A percentile compares a stretch with the other conserved stretches of the same genome.
Conservation (phyloP, 2,329 filamentous ascomycete species). For the Phaeoacremonium minimum region DNA sequence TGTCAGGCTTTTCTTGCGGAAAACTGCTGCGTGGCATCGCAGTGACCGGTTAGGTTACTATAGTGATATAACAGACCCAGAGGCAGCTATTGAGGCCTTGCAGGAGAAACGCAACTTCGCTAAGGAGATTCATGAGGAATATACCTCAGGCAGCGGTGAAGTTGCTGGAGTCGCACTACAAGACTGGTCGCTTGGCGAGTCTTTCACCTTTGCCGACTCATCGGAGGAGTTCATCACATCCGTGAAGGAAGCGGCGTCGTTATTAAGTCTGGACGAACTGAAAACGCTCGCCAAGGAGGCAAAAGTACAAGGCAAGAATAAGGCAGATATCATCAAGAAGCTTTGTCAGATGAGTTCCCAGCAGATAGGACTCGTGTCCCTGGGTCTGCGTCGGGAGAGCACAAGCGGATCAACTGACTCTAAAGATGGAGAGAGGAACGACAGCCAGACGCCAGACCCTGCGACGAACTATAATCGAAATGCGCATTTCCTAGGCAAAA, state of each 20-base stretch:
- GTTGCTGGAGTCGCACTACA: constrained; percentile 30
- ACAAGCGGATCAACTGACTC: constrained; percentile 51
- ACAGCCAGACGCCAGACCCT: constrained; percentile 20
- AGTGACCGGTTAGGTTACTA: constrained; percentile 74
- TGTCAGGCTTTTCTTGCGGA: constrained; percentile 87
- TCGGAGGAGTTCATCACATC: constrained; percentile 70
- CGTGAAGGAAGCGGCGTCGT: constrained; percentile 76
- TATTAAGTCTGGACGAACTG: constrained; percentile 84
- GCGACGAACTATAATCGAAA: constrained; percentile 57
- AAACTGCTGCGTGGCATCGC: constrained; percentile 88
- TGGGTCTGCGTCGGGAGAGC: constrained; percentile 61
- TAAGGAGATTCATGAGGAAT: constrained; percentile 1
- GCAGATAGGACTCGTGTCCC: constrained; percentile 71
- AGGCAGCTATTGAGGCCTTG: constrained; percentile 59
- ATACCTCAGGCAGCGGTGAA: constrained; percentile 11
- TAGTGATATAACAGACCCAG: constrained; percentile 73
- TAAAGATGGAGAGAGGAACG: constrained; percentile 33
- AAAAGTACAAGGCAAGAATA: constrained; percentile 84
- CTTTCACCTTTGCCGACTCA: constrained; percentile 75
- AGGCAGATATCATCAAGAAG: constrained; percentile 71
- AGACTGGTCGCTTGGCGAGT: constrained; percentile 40
- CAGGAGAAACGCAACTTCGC: constrained; percentile 45
- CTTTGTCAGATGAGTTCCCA: constrained; percentile 69
- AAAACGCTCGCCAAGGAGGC: constrained; percentile 80
- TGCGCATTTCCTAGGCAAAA: constrained; percentile 71